These are phyloP conservation scores for Tetracladium marchalianum DNA, from an alignment of 495 filamentous ascomycete genomes.

Conservation along the genomic window DNA sequence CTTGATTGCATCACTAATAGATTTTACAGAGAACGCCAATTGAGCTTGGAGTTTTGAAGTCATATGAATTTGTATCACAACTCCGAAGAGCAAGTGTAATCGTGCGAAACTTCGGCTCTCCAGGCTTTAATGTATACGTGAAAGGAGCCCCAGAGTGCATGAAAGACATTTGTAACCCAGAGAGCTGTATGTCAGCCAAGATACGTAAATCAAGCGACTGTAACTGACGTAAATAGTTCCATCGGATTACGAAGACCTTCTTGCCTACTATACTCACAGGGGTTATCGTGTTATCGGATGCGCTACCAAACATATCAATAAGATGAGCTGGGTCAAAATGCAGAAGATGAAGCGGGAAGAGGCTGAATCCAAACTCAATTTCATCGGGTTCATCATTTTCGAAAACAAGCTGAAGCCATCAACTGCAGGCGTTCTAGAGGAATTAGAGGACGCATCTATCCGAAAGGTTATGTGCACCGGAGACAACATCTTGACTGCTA, in stretches of 20 bases:
- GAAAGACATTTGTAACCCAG: conserved; percentile 76
- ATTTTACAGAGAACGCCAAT: conserved; percentile 31
- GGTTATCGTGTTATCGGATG: conserved; percentile 98
- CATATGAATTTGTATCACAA: conserved; percentile 96
- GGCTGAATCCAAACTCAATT: conserved; percentile 72
- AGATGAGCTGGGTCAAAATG: conserved; percentile 83
- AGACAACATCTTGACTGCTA: conserved; percentile 95
- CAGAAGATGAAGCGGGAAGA: conserved; percentile 85
- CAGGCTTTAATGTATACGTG: conserved; percentile 75
- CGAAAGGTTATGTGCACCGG: conserved; percentile 95
- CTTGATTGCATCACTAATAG: conserved; percentile 1
- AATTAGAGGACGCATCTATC: conserved; percentile 79
- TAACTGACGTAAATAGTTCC: conserved; percentile 50
- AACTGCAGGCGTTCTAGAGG: conserved; percentile 66
- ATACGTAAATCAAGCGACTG: not conserved
- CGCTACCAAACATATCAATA: conserved; percentile 77
- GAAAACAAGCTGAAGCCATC: conserved; percentile 94
- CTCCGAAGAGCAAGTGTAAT: conserved; percentile 88
- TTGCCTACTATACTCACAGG: conserved; percentile 84
- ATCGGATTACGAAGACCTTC: conserved; percentile 75
- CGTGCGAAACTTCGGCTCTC: conserved; percentile 73
- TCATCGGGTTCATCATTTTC: conserved; percentile 95
- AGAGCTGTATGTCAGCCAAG: conserved; percentile 52
- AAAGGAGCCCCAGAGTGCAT: conserved; percentile 97
- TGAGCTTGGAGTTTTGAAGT: conserved; percentile 78